Base-by-base conservation (phyloP, 257 asterid species). In the Fraxinus excelsior region DNA sequence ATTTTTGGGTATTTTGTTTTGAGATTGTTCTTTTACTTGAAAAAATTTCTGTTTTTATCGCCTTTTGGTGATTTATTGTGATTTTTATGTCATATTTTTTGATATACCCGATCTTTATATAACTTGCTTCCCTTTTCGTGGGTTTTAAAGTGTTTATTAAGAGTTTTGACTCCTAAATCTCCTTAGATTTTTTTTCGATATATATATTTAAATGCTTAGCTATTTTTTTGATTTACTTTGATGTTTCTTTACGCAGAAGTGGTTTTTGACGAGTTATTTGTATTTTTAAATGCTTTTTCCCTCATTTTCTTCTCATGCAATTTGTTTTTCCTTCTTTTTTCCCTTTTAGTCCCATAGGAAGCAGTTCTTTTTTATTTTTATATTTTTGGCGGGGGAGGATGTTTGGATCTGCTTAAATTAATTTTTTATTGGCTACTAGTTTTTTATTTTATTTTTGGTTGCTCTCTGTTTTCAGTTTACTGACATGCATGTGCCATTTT, bases 151-250 rank as follows among this genome's bases (percentile, higher is more conserved):
- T 58, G 29, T 7, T 51, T 19, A 51, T 0, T 51, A 51, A 16
- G 62, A 4, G 46, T 19, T 51, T 51, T 38, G 46, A 38, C 8
- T 38, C 5, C 44, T 38, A 38, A 38, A 38, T 38, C 13, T 38
- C 46, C 46, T 38, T 38, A 10, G 13, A 38, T 38, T 38, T 9
- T 10, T 38, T 51, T 49, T 49, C 5, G 29, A 28, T 28, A 28
- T 28, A 28, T n/a, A n/a, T n/a, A n/a, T n/a, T n/a, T 70, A 70
- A 82, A 53, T 82, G 86, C 88, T 77, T 82, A 79, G 16, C 28
- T 76, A 31, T n/a, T 58, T 58, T 42, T 2, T 29, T 25, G 19
- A 62, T 26, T 62, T 3, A 26, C 68, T 60, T 7, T 26, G 76
- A 5, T 70, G 12, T 56, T 60, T 60, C 67, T 60, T 25, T 62